A percentile compares a stretch with the other conserved stretches of the same genome.
phyloP scores from a whole-genome alignment of 495 filamentous ascomycete species.

The Hypomontagnella monticulosa region DNA sequence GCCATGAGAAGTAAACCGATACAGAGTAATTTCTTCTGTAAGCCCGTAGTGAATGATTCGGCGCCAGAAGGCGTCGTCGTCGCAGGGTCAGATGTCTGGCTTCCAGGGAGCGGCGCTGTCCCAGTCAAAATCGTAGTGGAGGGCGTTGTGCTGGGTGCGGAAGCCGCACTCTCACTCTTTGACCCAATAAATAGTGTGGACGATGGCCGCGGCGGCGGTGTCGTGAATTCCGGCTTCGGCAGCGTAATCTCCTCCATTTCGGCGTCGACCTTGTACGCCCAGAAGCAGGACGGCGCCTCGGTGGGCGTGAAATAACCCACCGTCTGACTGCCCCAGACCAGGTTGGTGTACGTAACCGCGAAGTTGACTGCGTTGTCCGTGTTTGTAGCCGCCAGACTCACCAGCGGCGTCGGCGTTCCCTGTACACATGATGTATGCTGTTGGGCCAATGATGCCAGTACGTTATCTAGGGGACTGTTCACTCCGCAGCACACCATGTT shows the following conservation, averaged over 20 bases:
- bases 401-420: constrained; percentile 28
- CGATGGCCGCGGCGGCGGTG: constrained; percentile 2
- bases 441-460: not conserved
- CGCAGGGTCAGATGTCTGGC: not conserved
- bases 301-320: constrained; percentile 22
- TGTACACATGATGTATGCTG: constrained; percentile 12
- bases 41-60: not conserved
- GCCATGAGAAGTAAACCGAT: constrained; percentile 9
- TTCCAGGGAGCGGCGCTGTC: not conserved
- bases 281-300: constrained; percentile 24
- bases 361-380: constrained; percentile 24
- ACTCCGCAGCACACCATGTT: constrained; percentile 36
- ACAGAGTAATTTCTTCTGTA: constrained; percentile 5
- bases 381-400: constrained; percentile 28
- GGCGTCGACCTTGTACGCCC: constrained; percentile 20
- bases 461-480: constrained; percentile 8
- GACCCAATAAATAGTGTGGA: constrained; percentile 16
- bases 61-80: constrained; percentile 23
- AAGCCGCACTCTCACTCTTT: no score
- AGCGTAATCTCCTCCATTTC: constrained; percentile 20
- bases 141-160: no score
- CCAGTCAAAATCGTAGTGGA: not conserved
- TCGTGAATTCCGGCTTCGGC: constrained; percentile 19
- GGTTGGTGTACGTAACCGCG: constrained; percentile 28
- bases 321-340: constrained; percentile 23